A percentile compares a stretch with the other conserved stretches of the same genome.
Conservation (phyloP, 2,329 filamentous ascomycete genomes). For the Colletotrichum sp. region DNA sequence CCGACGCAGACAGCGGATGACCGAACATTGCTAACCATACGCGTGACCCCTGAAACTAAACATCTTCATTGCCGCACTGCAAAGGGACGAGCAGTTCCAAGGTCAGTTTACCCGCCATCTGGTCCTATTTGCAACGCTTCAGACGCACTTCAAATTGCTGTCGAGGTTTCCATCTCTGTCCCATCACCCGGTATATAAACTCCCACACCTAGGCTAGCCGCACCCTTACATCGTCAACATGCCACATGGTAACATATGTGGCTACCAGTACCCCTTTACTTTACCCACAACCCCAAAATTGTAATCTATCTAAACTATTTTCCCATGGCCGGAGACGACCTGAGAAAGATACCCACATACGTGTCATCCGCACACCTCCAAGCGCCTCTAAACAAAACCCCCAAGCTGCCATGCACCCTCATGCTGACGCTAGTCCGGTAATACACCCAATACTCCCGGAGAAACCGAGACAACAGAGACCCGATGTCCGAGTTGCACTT, state of each 20-base stretch:
- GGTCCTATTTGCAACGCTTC: background rate
- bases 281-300: background rate
- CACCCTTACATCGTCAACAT: background rate
- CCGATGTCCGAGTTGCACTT: background rate
- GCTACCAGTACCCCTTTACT: background rate
- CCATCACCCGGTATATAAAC: background rate
- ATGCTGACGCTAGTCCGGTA: too few species aligned
- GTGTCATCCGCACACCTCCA: rapidly evolving
- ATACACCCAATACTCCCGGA: background rate
- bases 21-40: background rate
- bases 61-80: rapidly evolving
- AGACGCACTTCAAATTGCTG: background rate
- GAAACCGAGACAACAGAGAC: rapidly evolving
- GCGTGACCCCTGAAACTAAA: rapidly evolving
- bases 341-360: rapidly evolving
- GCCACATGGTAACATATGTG: too few species aligned
- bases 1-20: background rate
- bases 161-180: background rate
- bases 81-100: background rate
- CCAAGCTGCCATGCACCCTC: background rate
- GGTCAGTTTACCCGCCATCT: rapidly evolving
- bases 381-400: background rate
- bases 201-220: background rate
- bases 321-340: background rate
- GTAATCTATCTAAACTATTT: rapidly evolving